Base-by-base conservation (phyloP, 805 yeast species). In the Myxozyma geophila region DNA sequence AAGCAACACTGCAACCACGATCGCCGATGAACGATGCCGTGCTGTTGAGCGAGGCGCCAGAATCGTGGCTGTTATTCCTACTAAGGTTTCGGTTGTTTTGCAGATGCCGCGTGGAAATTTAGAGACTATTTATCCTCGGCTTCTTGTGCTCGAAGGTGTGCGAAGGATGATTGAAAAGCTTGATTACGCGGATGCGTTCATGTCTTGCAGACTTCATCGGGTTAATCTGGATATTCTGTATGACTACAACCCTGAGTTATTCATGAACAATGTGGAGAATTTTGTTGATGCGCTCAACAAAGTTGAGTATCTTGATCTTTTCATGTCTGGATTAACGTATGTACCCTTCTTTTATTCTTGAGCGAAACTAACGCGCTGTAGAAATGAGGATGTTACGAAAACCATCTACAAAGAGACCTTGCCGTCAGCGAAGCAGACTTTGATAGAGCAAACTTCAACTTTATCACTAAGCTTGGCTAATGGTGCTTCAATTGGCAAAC, bases 21-120 rank as follows among this genome's bases (percentile, higher is more conserved):
- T 37, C 9, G 71, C 75, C 39, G 97, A 91, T 75, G 99, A 93
- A 77, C 85, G 98, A 76, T 82, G 88, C 15, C 85, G 99, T 71
- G 85, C 87, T 63, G 87, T 95, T 59, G 99, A 95, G 76, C 82
- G 97, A 68, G 98, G 99, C 0, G 91, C 98, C 0, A 70, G 89
- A n/a, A 76, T 95, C 54, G 90, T 93, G 0, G 80, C 92, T 46
- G 85, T 85, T 1, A 87, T 92, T 71, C 97, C 98, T 0, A 85
- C 93, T 0, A 88, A 85, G 60, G 86, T 92, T 61, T 83, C 92
- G 0, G 92, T 96, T 19, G 86, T 90, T 3, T 79, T 95, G 58
- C 97, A 95, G 75, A 97, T 97, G 4, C 96, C 96, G 63, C 84
- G 99, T 74, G 99, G 99, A 66, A 95, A 95, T 72, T 78, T 95